A percentile compares a stretch with the other conserved stretches of the same genome.
Conservation (phyloP, 805 yeast species). For the Lipomyces mesembrius region DNA sequence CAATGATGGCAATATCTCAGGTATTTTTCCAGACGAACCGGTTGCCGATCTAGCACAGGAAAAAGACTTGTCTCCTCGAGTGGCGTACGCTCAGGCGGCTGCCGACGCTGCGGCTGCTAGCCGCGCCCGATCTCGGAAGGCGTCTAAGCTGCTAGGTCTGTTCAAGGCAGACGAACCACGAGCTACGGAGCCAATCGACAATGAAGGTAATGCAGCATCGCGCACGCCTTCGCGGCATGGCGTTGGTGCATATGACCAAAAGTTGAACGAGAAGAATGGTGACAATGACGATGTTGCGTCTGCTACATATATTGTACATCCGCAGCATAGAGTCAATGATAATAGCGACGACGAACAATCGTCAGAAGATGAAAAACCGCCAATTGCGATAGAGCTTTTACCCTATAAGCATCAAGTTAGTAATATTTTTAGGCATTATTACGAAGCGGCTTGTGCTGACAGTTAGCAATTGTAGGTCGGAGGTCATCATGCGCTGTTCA, state of each 20-base stretch:
- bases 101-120: conserved; percentile 34
- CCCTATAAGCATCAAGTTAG: conserved; percentile 86
- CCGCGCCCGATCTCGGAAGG: conserved; percentile 43
- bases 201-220: not conserved
- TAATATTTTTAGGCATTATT: not conserved
- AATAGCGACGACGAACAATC: conserved; percentile 34
- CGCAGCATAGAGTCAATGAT: conserved; percentile 26
- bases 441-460: not conserved
- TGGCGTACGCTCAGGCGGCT: conserved; percentile 30
- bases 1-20: not conserved
- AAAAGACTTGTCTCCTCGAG: conserved; percentile 9
- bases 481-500: conserved; percentile 96
- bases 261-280: conserved; percentile 4
- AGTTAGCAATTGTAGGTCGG: conserved; percentile 56
- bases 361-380: conserved; percentile 36
- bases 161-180: conserved; percentile 43
- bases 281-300: conserved; percentile 40
- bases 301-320: conserved; percentile 45
- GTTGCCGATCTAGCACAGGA: not conserved
- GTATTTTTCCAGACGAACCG: not conserved
- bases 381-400: conserved; percentile 79
- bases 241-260: conserved; percentile 9
- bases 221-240: conserved; percentile 5
- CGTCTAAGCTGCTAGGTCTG: conserved; percentile 48
- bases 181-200: not conserved